Evolutionary conservation across 2,329 filamentous ascomycete genomes (phyloP), one percentile per base, ranked within the genome.

Genomic region (Chrysosporium queenslandicum): DNA sequence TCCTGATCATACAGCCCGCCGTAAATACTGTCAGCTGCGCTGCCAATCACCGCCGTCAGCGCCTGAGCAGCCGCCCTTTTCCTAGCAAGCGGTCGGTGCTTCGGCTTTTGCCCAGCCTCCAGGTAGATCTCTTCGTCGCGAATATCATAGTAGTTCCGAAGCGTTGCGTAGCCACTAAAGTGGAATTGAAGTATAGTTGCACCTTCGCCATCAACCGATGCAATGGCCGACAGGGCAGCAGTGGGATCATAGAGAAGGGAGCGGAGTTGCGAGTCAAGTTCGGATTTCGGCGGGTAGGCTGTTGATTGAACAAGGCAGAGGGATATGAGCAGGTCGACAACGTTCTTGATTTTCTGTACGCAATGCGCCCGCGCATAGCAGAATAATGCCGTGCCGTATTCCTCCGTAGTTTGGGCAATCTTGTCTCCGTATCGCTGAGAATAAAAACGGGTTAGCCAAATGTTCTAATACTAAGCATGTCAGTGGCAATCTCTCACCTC

Each of bases 281-380:
- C 81, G 29, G 74, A 71, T 34, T 79, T 73, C 0, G 85, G 74
- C 1, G 91, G 91, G 61, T 86, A 94, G 0, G 84, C 84, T 0
- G 81, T 82, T 1, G 89, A 95, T 60, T 94, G 86, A 40, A 94
- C 78, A 14, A 97, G 77, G 42, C 86, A 95, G 66, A 89, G 86
- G 1, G 88, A 88, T 60, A 89, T 91, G 49, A 97, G 80, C 2
- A 92, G 79, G 64, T 94, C 87, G 40, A 95, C 77, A 18, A 95
- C 86, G 57, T 89, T 83, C 61, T 87, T 87, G 49, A 96, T 83
- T 68, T 91, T 94, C 57, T 78, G 75, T 1, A 81, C 73, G 23
- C 83, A 81, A 63, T 94, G 89, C 2, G 89, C 86, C 11, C 94
- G 80, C 21, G 91, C 86, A 66, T 92, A 97, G 73, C 94, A 96